Conservation (phyloP, 73 alveolate genomes). For the Paramecium primaurelia region DNA sequence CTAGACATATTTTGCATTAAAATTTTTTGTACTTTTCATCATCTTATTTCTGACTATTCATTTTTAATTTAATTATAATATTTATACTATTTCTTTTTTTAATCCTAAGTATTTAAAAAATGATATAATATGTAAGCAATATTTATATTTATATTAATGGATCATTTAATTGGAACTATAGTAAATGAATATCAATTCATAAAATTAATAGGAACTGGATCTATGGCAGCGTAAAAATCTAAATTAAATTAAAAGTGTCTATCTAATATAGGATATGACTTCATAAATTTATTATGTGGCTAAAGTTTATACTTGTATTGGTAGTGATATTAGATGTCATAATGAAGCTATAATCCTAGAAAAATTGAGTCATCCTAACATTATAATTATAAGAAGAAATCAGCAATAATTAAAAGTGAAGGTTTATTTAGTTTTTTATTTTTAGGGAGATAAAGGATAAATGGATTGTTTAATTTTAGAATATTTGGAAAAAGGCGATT, state of each 20-base stretch:
- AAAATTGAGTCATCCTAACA: neutral
- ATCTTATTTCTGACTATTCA: neutral
- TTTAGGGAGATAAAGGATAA: neutral
- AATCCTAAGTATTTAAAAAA: neutral
- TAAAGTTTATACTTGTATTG: neutral
- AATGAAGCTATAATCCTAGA: neutral
- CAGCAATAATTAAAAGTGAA: neutral
- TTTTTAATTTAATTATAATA: neutral
- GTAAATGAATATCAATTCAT: neutral
- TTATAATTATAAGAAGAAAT: neutral
- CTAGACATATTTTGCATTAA: constrained; percentile 89
- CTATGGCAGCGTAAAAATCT: neutral
- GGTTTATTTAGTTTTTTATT: neutral
- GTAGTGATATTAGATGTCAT: neutral
- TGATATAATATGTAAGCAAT: neutral
- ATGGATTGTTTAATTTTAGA: constrained; percentile 61
- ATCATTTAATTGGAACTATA: neutral
- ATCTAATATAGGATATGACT: neutral
- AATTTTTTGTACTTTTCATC: constrained; percentile 49
- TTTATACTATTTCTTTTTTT: neutral
- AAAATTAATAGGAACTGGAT: neutral
- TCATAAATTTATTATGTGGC: neutral
- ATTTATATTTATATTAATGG: neutral
- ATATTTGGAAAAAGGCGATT: constrained; percentile 83
- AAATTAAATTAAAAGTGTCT: neutral